These are phyloP conservation scores for Ciborinia camelliae DNA, from an alignment of 2,329 filamentous ascomycete species.

Conservation along the genomic window DNA sequence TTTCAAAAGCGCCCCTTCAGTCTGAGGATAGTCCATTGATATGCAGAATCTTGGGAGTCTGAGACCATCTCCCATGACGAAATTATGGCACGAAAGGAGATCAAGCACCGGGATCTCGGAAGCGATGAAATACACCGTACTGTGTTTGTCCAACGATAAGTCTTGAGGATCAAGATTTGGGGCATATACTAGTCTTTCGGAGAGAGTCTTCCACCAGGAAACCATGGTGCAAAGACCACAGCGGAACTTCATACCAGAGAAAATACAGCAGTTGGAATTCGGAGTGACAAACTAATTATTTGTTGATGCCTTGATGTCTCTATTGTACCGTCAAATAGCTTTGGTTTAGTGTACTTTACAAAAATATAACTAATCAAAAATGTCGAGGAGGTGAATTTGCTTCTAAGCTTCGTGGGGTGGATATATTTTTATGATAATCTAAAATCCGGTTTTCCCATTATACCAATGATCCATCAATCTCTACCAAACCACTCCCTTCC, in stretches of 20 bases:
- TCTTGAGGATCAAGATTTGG: too few relatives aligned
- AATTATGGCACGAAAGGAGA: too few relatives aligned
- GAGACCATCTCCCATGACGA: too few relatives aligned
- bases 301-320: not conserved
- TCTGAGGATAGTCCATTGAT: too few relatives aligned
- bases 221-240: not conserved
- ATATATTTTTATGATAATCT: not conserved
- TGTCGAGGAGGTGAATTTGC: not conserved
- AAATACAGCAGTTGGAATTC: not conserved
- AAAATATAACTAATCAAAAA: not conserved
- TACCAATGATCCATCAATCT: not conserved
- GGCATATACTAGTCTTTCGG: too few relatives aligned
- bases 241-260: not conserved
- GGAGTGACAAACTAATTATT: not conserved
- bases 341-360: not conserved
- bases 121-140: too few relatives aligned
- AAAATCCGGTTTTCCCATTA: not conserved
- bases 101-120: too few relatives aligned
- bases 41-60: too few relatives aligned
- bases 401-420: not conserved
- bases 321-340: not conserved
- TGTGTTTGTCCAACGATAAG: too few relatives aligned
- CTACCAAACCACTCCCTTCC: not conserved
- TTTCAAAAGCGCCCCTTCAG: too few relatives aligned
- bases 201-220: not conserved